Evolutionary conservation across 768 basidiomycete species (phyloP), one percentile per base, ranked within the genome.

Genomic region (Rhizopogon salebrosus): DNA sequence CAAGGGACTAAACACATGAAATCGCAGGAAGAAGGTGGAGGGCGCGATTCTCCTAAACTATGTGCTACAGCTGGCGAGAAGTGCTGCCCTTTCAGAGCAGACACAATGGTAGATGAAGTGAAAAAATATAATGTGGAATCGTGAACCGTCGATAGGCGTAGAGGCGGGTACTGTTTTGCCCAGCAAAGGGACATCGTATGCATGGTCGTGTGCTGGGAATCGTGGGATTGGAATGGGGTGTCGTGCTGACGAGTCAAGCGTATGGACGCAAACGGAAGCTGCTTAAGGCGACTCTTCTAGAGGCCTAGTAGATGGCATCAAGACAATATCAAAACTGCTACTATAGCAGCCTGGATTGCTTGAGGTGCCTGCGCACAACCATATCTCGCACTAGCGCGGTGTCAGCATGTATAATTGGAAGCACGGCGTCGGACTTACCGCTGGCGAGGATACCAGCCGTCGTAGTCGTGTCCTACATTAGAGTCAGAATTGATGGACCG

Each of bases 341-440:
- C 75, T 71, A 87, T 60, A 87, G 69, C 36, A 89, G 74, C 62
- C 81, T 86, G 7, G 84, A 85, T 59, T 85, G 84, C 57, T 83
- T 85, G 24, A 89, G 75, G 60, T 89, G 85, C 59, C 88, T 83
- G 41, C 88, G 82, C 35, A 89, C 81, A 45, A 90, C 87, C 86
- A 89, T 89, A 62, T 90, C 88, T 36, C 87, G 78, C 46, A 90
- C 88, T 88, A 59, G 42, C 24, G 49, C 40, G 51, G 26, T 16
- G 36, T 62, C 48, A 57, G 43, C 10, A 54, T 3, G 38, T 3
- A 31, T 24, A n/a, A 24, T 9, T 54, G 43, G 36, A 48, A 40
- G 35, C 22, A 48, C 41, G 43, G 24, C 27, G 13, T 13, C 7
- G 23, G 9, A 70, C 84, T 56, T 49, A 87, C 86, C 86, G 57